Evolutionary conservation across 495 filamentous ascomycete species (phyloP), one percentile per base, ranked within the genome.

Genomic region (Arthonia radiata): DNA sequence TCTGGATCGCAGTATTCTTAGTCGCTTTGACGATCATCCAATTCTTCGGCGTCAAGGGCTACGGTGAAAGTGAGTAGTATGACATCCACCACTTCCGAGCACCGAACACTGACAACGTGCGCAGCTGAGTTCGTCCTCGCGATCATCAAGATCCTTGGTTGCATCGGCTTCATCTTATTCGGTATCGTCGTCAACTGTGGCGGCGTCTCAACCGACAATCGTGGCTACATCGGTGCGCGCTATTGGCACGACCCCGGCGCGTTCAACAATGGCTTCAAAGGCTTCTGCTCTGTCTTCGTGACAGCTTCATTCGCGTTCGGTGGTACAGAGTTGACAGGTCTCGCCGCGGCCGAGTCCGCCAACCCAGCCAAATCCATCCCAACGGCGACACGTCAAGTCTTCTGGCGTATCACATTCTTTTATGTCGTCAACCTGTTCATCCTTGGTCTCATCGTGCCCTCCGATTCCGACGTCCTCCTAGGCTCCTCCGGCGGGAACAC

Each of bases 331-430:
- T 47, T 56, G 17, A 40, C 46, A 21, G 56, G 54, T 31, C 41
- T 58, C 13, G 52, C 54, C 13, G 54, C 54, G 15, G 70, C 72
- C 14, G 71, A 80, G 44, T 49, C 71, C 5, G 37, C 43, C 1
- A 71, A 75, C 43, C 72, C 73, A 3, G 48, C 57, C 35, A 68
- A 65, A 43, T 43, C 64, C 1, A 47, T 76, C 3, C 71, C 71
- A 8, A 57, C 59, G 15, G 71, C 71, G 13, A 63, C 63, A 37
- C 74, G 73, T 48, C 70, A 75, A 41, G 64, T 75, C 19, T 76
- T 76, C 41, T 75, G 69, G 69, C 68, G 71, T 40, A 73, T 81
- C 37, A 52, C 67, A 21, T 45, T 61, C 35, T 79, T 86, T 46
- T 86, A 81, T 40, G 55, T 86, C 27, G 44, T 80, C 5, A 62